These are phyloP conservation scores for Cinnamomum chago DNA, from an alignment of 164 flowering plant genomes.

Conservation along the genomic window DNA sequence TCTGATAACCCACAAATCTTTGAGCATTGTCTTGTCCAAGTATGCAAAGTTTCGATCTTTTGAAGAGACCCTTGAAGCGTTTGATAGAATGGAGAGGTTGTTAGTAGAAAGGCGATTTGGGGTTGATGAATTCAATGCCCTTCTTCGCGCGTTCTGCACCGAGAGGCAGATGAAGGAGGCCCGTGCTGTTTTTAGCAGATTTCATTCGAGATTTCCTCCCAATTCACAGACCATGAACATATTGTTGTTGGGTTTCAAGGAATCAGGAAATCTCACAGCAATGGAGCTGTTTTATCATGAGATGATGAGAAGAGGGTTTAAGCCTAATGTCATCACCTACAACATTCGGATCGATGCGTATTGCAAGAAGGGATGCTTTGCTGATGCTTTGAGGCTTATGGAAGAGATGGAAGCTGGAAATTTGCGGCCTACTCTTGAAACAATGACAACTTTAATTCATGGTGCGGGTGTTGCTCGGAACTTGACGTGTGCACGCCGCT, in stretches of 20 bases:
- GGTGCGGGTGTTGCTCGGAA: constrained; percentile 71
- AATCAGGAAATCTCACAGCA: constrained; percentile 55
- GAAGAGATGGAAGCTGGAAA: constrained; percentile 59
- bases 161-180: constrained; percentile 77
- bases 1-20: constrained; percentile 58
- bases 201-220: constrained; percentile 49
- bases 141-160: constrained; percentile 65
- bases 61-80: constrained; percentile 63
- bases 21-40: constrained; percentile 63
- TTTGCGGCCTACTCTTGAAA: constrained; percentile 47
- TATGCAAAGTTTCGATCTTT: constrained; percentile 53
- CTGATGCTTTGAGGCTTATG: constrained; percentile 53
- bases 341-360: constrained; percentile 74
- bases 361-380: constrained; percentile 60
- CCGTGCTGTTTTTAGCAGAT: constrained; percentile 45
- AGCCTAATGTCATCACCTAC: constrained; percentile 52
- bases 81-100: constrained; percentile 56
- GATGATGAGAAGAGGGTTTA: constrained; percentile 70
- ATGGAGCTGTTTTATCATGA: constrained; percentile 84
- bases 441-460: constrained; percentile 72
- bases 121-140: constrained; percentile 61
- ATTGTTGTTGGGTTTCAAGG: constrained; percentile 56
- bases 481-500: constrained; percentile 34
- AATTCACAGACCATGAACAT: constrained; percentile 66
- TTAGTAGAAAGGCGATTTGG: constrained; percentile 47